These are phyloP conservation scores for Prasinococcaceae sp. DNA, from an alignment of 139 green algal genomes.

Conservation along the genomic window DNA sequence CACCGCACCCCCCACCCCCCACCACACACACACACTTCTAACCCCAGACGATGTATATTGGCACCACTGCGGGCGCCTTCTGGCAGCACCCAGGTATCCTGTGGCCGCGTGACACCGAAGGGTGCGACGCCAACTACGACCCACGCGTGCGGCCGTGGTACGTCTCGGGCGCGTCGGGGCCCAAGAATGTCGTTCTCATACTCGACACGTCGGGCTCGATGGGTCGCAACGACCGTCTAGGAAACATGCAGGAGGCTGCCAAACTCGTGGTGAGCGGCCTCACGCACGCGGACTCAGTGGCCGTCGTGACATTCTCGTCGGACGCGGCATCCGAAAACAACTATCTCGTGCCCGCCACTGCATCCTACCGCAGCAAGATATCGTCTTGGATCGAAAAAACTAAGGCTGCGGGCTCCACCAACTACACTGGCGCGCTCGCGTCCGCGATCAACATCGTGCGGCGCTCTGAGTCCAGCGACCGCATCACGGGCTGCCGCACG, in stretches of 20 bases:
- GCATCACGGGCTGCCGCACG: background rate
- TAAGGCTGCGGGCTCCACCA: background rate
- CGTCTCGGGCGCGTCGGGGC: background rate
- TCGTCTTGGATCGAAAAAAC: background rate
- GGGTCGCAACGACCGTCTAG: background rate
- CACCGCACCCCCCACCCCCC: no score
- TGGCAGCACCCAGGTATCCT: background rate
- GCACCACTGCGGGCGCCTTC: no score
- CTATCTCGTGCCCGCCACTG: background rate
- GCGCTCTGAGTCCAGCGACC: background rate
- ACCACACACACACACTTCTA: no score
- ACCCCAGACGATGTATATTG: no score
- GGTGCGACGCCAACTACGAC: background rate
- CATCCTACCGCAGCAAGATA: background rate
- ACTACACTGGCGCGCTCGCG: background rate
- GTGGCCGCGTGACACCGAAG: background rate
- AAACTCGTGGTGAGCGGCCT: background rate
- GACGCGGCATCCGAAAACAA: background rate
- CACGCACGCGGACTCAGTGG: background rate
- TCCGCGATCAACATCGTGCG: background rate
- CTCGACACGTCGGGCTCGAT: background rate
- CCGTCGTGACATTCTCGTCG: background rate
- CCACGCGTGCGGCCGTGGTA: slow-evolving; percentile 4
- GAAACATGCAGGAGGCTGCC: background rate
- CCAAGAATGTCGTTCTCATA: slow-evolving; percentile 5